These are phyloP conservation scores for Eimeria zaria DNA, from an alignment of 169 alveolate genomes.

Conservation along the genomic window DNA sequence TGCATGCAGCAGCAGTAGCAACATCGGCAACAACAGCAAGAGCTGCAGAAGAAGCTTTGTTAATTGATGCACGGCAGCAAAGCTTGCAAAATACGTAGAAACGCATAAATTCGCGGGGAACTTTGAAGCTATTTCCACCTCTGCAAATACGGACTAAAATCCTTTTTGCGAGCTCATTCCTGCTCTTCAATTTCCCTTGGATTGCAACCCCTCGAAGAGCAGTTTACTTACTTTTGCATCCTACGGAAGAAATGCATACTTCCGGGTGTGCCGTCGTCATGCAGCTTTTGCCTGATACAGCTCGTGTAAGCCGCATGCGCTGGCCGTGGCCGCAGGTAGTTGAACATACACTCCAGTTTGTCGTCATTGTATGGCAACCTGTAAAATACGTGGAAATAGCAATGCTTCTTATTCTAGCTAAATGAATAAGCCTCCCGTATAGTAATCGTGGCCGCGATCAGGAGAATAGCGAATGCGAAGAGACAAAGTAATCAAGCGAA, in stretches of 20 bases:
- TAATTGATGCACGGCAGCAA: neutral
- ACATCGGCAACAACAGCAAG: neutral
- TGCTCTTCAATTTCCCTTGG: neutral
- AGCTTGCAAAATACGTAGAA: neutral
- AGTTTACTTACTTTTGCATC: slow-evolving; percentile 14
- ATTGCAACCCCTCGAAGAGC: neutral
- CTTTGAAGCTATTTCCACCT: neutral
- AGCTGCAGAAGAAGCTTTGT: neutral
- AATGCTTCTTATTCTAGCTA: neutral
- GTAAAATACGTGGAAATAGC: neutral
- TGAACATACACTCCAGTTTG: slow-evolving; percentile 19
- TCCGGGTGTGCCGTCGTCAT: neutral
- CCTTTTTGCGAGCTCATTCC: neutral
- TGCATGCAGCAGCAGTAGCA: neutral
- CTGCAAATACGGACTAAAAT: neutral
- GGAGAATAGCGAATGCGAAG: too few relatives aligned
- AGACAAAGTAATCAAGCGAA: too few relatives aligned
- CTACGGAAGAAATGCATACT: neutral
- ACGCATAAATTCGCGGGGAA: neutral
- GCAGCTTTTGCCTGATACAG: neutral
- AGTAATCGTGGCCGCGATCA: too few relatives aligned
- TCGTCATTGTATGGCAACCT: slow-evolving; percentile 31
- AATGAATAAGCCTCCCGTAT: too few relatives aligned
- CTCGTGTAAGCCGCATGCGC: neutral
- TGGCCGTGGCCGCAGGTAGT: neutral